A percentile compares a stretch with the other conserved stretches of the same genome.
phyloP scores from a whole-genome alignment of 257 asterid species.

The Osmanthus fragrans region DNA sequence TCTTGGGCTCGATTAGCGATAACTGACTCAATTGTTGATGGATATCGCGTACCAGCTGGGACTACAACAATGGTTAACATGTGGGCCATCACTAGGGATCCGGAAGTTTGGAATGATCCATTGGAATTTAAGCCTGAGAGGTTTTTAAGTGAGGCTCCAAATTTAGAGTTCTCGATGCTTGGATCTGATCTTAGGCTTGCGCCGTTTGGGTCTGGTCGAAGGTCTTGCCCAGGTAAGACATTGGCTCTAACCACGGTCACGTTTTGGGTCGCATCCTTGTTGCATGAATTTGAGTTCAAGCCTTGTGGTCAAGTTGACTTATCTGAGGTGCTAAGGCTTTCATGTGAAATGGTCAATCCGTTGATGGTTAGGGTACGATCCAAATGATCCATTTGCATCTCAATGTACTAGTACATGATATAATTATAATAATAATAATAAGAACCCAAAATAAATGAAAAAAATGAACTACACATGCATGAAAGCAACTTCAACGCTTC shows the following conservation, averaged over 20 bases:
- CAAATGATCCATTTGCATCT: not conserved
- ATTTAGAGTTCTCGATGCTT: conserved; percentile 11
- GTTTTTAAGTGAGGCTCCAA: not conserved
- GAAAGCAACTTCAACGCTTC: not conserved
- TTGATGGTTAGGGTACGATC: conserved; percentile 17
- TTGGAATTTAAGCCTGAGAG: conserved; percentile 27
- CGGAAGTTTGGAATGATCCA: conserved; percentile 29
- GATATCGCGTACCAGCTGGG: conserved; percentile 24
- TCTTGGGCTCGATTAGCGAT: conserved; percentile 35
- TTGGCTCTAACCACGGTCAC: conserved; percentile 37
- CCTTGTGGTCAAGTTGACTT: conserved; percentile 10
- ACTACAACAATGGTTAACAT: conserved; percentile 44
- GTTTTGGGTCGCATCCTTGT: conserved; percentile 31
- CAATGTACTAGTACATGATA: not conserved
- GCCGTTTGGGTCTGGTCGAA: conserved; percentile 38
- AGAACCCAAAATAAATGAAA: not conserved
- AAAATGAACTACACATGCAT: not conserved
- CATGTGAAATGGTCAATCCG: conserved; percentile 34
- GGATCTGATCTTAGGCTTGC: conserved; percentile 40
- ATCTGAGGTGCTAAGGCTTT: conserved; percentile 25
- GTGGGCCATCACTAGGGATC: conserved; percentile 38
- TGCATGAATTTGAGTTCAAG: conserved; percentile 22
- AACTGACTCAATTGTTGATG: conserved; percentile 16
- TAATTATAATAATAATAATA: not conserved
- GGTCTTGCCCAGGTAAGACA: conserved; percentile 34